Evolutionary conservation across 768 basidiomycete genomes (phyloP).

Genomic region (Hysterangium stoloniferum): DNA sequence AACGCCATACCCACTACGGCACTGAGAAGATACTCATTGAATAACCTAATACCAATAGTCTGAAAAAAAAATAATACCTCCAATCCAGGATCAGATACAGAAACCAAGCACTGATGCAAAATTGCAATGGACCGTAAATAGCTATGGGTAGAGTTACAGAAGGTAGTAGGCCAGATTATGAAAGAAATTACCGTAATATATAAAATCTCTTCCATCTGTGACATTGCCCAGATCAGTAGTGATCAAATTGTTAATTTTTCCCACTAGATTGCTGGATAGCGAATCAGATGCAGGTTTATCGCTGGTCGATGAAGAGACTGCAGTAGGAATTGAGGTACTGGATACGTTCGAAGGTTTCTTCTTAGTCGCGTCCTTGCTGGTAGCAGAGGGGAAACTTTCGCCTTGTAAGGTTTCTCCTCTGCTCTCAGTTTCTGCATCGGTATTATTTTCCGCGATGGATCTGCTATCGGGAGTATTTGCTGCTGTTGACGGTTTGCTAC

Average conservation of each 20-base stretch:
- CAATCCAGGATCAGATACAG: constrained; percentile 42
- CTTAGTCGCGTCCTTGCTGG: background rate
- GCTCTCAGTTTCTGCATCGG: constrained; percentile 13
- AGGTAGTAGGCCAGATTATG: constrained; percentile 21
- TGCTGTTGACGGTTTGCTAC: constrained; percentile 31
- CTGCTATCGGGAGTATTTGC: background rate
- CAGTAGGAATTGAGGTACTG: too few relatives aligned
- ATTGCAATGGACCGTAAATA: constrained; percentile 33
- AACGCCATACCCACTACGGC: constrained; percentile 29
- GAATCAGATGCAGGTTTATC: constrained; percentile 14
- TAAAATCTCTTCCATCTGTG: constrained; percentile 28
- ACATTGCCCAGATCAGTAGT: constrained; percentile 48
- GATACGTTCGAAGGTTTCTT: too few relatives aligned
- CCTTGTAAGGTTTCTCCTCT: constrained; percentile 5
- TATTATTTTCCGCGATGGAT: constrained; percentile 11
- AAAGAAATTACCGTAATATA: constrained; percentile 19
- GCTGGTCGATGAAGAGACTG: background rate
- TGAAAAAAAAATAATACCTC: too few relatives aligned
- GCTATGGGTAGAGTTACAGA: constrained; percentile 21
- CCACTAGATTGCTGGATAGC: constrained; percentile 45
- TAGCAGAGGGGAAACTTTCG: background rate
- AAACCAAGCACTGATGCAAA: constrained; percentile 32
- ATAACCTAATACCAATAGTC: constrained; percentile 20
- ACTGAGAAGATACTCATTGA: constrained; percentile 3
- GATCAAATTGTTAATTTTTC: constrained; percentile 71